Evolutionary conservation across 345 rosid genomes (phyloP).

Genomic region (Microcos paniculata): DNA sequence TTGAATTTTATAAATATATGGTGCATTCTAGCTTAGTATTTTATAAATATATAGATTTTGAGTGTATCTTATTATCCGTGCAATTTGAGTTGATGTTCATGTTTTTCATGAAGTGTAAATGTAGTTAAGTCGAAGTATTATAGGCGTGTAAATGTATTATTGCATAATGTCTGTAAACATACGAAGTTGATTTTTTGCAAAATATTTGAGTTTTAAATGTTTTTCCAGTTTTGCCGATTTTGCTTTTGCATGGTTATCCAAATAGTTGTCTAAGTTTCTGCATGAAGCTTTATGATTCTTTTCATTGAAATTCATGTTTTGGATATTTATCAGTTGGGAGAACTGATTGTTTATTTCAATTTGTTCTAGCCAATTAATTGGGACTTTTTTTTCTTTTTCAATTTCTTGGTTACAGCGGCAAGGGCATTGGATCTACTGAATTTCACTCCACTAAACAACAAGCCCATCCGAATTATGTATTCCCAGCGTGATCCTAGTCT

Average conservation of each 20-base stretch:
- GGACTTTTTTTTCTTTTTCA: slow-evolving; percentile 9
- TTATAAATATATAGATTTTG: neutral
- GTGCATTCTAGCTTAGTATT: neutral
- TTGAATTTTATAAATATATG: neutral
- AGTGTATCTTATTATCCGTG: neutral
- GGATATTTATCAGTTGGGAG: neutral
- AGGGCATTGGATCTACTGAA: slow-evolving; percentile 81
- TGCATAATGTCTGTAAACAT: neutral
- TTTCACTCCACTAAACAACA: slow-evolving; percentile 68
- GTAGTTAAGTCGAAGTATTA: neutral
- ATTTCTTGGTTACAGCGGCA: slow-evolving; percentile 76
- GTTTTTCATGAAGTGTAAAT: neutral
- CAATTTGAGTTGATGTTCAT: neutral
- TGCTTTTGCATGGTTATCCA: no score
- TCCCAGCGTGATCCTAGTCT: slow-evolving; percentile 91
- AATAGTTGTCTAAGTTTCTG: neutral
- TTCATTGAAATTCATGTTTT: neutral
- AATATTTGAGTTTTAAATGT: neutral
- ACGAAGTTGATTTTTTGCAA: neutral
- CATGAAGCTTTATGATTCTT: neutral
- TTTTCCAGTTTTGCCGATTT: neutral
- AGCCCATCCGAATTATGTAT: slow-evolving; percentile 77
- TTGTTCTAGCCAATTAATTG: neutral
- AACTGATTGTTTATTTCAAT: neutral
- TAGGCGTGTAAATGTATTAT: no score